Conservation (phyloP, 768 basidiomycete species). For the Tylopilus subfusipes region DNA sequence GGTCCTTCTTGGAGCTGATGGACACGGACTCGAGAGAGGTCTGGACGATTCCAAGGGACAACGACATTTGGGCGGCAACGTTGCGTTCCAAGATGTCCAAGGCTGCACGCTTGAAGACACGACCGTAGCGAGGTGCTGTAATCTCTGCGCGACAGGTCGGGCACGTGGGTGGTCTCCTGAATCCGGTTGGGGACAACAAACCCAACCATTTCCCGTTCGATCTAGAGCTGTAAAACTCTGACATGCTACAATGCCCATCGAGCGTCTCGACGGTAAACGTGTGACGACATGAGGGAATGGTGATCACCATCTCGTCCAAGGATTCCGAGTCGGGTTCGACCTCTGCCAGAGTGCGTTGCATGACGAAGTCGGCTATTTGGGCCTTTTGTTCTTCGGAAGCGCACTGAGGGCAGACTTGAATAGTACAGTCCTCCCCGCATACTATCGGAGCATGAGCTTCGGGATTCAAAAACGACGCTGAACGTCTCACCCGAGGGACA, state of each 20-base stretch:
- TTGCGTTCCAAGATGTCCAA: no score
- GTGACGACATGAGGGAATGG: conserved; percentile 60
- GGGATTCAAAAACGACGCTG: not conserved
- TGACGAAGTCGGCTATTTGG: conserved; percentile 56
- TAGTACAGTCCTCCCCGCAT: no score
- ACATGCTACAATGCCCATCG: no score
- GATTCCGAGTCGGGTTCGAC: conserved; percentile 38
- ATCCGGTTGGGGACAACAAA: conserved; percentile 40
- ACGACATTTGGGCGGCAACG: conserved; percentile 51
- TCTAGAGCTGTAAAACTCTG: no score
- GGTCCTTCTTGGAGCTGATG: no score
- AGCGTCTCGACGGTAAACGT: no score
- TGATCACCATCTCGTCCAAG: conserved; percentile 53
- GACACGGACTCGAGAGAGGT: conserved; percentile 24
- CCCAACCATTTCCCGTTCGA: conserved; percentile 45
- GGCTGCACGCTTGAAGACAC: no score
- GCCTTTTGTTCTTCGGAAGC: conserved; percentile 35
- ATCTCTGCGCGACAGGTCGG: conserved; percentile 61
- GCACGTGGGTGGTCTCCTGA: no score
- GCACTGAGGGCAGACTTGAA: no score
- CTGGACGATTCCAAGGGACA: conserved; percentile 34
- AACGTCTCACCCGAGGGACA: conserved; percentile 58
- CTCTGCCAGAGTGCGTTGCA: conserved; percentile 49
- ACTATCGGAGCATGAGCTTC: no score
- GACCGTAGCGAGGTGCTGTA: conserved; percentile 56